Conservation (phyloP, 345 rosid species). For the Bruguiera gymnorhiza region DNA sequence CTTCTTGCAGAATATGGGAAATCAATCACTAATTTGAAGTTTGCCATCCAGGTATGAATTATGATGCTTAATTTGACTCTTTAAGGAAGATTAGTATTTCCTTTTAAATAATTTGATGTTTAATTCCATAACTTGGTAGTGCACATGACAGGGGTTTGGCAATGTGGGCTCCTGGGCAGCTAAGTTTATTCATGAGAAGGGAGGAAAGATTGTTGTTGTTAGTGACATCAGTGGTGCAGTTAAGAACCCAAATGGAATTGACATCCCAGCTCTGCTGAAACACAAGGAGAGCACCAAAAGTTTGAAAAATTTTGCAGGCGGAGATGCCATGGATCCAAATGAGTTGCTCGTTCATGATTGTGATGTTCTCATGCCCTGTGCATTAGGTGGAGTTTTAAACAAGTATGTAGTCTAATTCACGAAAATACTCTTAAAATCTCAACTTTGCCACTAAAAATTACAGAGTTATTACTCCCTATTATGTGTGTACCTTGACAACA, state of each 20-base stretch:
- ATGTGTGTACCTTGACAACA: no score
- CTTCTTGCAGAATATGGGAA: constrained; percentile 22
- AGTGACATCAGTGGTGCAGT: constrained; percentile 25
- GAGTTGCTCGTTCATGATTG: constrained; percentile 20
- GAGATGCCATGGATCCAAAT: constrained; percentile 15
- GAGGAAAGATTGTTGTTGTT: constrained; percentile 18
- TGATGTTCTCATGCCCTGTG: constrained; percentile 28
- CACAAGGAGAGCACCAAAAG: constrained; percentile 7
- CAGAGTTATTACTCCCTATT: no score
- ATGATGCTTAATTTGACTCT: not conserved
- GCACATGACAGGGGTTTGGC: constrained; percentile 17
- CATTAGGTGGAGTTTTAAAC: constrained; percentile 25
- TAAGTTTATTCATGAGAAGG: constrained; percentile 14
- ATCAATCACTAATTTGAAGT: constrained; percentile 11
- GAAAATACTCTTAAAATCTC: not conserved
- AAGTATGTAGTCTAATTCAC: not conserved
- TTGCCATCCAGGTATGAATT: constrained; percentile 19
- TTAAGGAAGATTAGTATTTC: not conserved
- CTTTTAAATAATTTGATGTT: not conserved
- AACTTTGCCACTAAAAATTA: not conserved
- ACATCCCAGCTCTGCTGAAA: constrained; percentile 13
- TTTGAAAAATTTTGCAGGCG: constrained; percentile 15
- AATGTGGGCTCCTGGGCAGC: constrained; percentile 26
- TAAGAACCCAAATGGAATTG: constrained; percentile 19
- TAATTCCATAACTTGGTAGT: not conserved